phyloP scores from a whole-genome alignment of 2,329 filamentous ascomycete species.

The Neonectria faginata region DNA sequence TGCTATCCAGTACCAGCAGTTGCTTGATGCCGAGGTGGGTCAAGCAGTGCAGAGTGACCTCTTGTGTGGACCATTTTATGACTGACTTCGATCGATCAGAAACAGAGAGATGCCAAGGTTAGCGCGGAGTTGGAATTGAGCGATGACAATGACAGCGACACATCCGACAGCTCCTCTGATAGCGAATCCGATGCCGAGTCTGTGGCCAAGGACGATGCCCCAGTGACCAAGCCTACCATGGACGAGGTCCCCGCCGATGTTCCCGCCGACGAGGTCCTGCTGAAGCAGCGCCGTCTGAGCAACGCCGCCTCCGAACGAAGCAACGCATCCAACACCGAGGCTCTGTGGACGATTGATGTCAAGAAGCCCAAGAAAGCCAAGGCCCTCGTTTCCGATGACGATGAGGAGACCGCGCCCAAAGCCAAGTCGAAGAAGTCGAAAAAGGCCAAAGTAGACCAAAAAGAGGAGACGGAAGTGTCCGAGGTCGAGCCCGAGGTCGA shows the following conservation, averaged over 20 bases:
- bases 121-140: slow-evolving; percentile 6
- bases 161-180: slow-evolving; percentile 36
- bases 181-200: slow-evolving; percentile 36
- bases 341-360: slow-evolving; percentile 33
- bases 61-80: background rate
- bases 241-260: slow-evolving; percentile 39
- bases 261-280: slow-evolving; percentile 47
- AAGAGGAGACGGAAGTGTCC: slow-evolving; percentile 31
- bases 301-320: slow-evolving; percentile 45
- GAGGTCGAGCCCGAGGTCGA: slow-evolving; percentile 29
- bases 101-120: background rate
- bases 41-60: slow-evolving; percentile 12
- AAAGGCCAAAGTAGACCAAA: slow-evolving; percentile 29
- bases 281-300: slow-evolving; percentile 49
- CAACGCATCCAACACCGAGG: slow-evolving; percentile 32
- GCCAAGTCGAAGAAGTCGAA: slow-evolving; percentile 37
- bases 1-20: slow-evolving; percentile 44
- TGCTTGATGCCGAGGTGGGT: slow-evolving; percentile 42
- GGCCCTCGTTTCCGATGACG: slow-evolving; percentile 13
- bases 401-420: slow-evolving; percentile 36
- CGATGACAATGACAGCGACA: slow-evolving; percentile 36
- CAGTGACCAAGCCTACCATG: slow-evolving; percentile 35
- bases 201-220: slow-evolving; percentile 41
- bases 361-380: slow-evolving; percentile 36
- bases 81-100: slow-evolving; percentile 8